Base-by-base conservation (phyloP, 768 basidiomycete genomes). In the Dioszegia aurantiaca region DNA sequence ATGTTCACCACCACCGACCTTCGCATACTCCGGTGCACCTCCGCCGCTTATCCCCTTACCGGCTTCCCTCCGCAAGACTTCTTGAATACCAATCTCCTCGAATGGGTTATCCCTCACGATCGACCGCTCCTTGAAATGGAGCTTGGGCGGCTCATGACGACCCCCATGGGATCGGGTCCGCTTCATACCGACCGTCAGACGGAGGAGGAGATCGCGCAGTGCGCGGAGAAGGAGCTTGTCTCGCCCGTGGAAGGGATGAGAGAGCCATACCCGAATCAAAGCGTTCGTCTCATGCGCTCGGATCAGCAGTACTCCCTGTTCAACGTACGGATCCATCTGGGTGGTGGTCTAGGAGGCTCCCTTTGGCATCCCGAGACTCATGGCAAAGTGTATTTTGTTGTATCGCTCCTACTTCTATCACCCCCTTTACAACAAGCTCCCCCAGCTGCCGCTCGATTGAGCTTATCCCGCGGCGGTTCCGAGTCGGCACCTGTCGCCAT, bases 191-290 rank as follows among this genome's bases (percentile, higher is more conserved):
- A 52, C 26, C 58, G 67, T 12, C 64, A 66, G 9, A 63, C 61
- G 4, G 64, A 67, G 31, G 59, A 63, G 14, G 61, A 61, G 3
- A 60, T 70, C 17, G 58, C 61, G 9, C 61, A 64, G n/a, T 42
- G 58, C 24, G 41, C 46, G 9, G 69, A 73, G 31, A 36, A 53
- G 19, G 65, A 69, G 31, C 53, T 73, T 14, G 28, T 64, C 2
- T 62, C 65, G 4, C 72, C 72, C 2, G 72, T 69, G n/a, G 65
- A 70, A 39, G 72, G 72, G 10, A 73, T 73, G 72, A 40, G 57
- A 24, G 67, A 70, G 45, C 65, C 68, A 8, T 73, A 70, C 51
- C 72, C 72, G 23, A 68, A 73, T 37, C 63, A 65, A 33, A 68
- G 70, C 48, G 64, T 69, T 1, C 30, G 67, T 12, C 56, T 73